Conservation (phyloP, 1,284 basidiomycete genomes). For the Boletus sp. region DNA sequence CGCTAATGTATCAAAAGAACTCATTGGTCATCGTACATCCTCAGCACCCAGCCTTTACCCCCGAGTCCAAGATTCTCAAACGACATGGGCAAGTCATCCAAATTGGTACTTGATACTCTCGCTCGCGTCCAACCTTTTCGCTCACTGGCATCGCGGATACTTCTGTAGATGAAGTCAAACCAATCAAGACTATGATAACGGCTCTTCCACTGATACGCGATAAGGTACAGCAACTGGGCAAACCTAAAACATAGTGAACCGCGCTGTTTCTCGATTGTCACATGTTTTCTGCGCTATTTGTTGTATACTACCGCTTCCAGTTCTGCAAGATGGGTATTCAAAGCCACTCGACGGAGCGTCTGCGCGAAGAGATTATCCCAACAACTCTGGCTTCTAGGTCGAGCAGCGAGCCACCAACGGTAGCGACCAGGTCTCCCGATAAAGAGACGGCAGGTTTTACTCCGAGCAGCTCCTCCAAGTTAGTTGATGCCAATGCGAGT, state of each 20-base stretch:
- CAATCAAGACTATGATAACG: constrained; percentile 56
- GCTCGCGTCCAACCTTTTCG: not conserved
- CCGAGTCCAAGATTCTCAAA: constrained; percentile 49
- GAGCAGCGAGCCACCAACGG: constrained; percentile 39
- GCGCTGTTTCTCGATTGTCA: not conserved
- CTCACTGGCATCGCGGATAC: constrained; percentile 5
- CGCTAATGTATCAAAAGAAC: constrained; percentile 40
- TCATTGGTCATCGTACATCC: constrained; percentile 63
- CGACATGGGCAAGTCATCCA: constrained; percentile 58
- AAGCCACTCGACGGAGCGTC: constrained; percentile 30
- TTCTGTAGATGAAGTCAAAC: constrained; percentile 52
- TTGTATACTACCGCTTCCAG: constrained; percentile 10
- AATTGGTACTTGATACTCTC: constrained; percentile 43
- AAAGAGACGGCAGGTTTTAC: constrained; percentile 30
- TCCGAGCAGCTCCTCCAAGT: constrained; percentile 55
- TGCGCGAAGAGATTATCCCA: constrained; percentile 42
- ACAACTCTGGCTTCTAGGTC: constrained; percentile 44
- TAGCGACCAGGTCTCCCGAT: constrained; percentile 48
- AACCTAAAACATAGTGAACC: constrained; percentile 12
- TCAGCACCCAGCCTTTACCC: constrained; percentile 49
- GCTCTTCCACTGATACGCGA: constrained; percentile 58
- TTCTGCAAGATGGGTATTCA: constrained; percentile 14
- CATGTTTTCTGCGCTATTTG: constrained; percentile 6
- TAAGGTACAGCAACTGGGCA: constrained; percentile 40
- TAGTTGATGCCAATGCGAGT: constrained; percentile 28